Evolutionary conservation across 2,329 filamentous ascomycete genomes (phyloP).

Genomic region (Talaromyces atroroseus): DNA sequence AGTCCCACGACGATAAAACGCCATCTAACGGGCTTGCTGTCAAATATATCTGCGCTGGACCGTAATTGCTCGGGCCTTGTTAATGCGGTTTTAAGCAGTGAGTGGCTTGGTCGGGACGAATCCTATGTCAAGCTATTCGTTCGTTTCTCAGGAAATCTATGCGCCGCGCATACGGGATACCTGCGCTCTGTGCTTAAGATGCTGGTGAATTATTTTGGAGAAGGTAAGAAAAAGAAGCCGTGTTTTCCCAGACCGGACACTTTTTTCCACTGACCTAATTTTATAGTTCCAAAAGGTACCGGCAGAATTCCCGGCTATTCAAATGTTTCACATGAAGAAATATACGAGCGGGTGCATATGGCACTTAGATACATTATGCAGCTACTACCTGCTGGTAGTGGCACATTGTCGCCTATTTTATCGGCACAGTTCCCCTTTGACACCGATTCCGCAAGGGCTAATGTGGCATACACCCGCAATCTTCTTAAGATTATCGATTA

Average conservation of each 20-base stretch:
- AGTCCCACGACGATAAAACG: conserved; percentile 50
- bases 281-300: conserved; percentile 48
- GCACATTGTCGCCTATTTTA: conserved; percentile 63
- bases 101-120: conserved; percentile 59
- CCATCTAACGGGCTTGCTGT: conserved; percentile 54
- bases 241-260: not conserved
- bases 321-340: conserved; percentile 56
- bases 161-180: conserved; percentile 77
- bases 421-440: conserved; percentile 67
- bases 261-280: conserved; percentile 2
- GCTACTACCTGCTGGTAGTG: conserved; percentile 73
- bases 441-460: conserved; percentile 69
- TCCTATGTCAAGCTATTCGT: conserved; percentile 53
- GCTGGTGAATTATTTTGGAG: conserved; percentile 72
- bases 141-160: conserved; percentile 57
- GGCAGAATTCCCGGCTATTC: conserved; percentile 51
- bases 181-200: conserved; percentile 69
- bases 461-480: conserved; percentile 84
- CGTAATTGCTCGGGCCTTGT: conserved; percentile 55
- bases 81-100: conserved; percentile 52
- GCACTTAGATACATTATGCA: conserved; percentile 70
- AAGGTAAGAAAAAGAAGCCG: conserved; percentile 29
- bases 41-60: conserved; percentile 52
- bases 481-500: conserved; percentile 72
- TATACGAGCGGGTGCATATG: conserved; percentile 69